Base-by-base conservation (phyloP, 2,329 filamentous ascomycete genomes). In the Tolypocladium cylindrosporum region DNA sequence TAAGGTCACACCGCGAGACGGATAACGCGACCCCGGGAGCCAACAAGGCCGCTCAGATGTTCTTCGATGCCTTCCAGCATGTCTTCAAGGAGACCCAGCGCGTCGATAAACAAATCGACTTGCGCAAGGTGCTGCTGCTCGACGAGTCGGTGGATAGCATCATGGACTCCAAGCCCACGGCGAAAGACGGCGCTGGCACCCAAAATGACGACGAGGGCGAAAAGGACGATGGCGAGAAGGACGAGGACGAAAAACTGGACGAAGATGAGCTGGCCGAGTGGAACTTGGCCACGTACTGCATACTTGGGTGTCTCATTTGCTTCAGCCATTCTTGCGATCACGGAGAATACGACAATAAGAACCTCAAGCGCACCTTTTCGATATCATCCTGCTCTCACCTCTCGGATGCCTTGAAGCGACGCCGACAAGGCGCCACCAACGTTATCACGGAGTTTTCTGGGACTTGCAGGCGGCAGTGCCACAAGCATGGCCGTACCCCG, bases 311-410 rank as follows among this genome's bases (percentile, higher is more conserved):
- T 62, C 69, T 83, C n/a, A 78, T 84, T 55, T 85, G 82, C 68
- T 81, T 77, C 64, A 80, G 80, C 55, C 79, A 84, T 66, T 83
- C 81, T 14, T 85, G 82, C 59, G 82, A 85, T 64, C 82, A 85
- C 61, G 82, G 82, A 52, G 81, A 84, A 57, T 84, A 83, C 55
- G 79, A 82, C 57, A 77, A 79, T 55, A 80, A 70, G 53, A 76
- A 77, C 52, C 66, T 81, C 59, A 80, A 82, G 63, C 75, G 78
- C 40, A 79, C 77, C 3, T 80, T 84, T 63, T 81, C 79, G 3
- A 71, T 83, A 45, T 65, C 68, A 7, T 68, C 69, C 3, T 64
- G 63, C 31, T 63, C 63, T 7, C 66, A 65, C n/a, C 65, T 72
- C 11, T 70, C 70, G 7, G 69, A 72, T 40, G 65, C 66, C 11